These are phyloP conservation scores for Globisporangium irregulare DNA, from an alignment of 352 stramenopile species.

Conservation along the genomic window DNA sequence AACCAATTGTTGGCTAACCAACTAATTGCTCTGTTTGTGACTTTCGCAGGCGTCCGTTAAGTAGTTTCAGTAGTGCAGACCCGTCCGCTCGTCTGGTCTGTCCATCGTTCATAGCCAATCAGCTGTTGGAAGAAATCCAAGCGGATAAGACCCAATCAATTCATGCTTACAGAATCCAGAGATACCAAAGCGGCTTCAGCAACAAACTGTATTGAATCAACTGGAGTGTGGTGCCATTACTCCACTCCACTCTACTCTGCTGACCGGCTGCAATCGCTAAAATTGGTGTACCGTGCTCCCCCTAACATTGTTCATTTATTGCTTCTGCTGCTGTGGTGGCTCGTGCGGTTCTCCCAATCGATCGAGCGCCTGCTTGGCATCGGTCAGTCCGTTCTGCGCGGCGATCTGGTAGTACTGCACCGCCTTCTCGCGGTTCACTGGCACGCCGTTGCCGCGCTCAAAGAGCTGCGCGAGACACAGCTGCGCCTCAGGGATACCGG, in stretches of 20 bases:
- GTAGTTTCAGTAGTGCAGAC: conserved; percentile 11
- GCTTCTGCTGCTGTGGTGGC: conserved; percentile 16
- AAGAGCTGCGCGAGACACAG: conserved; percentile 78
- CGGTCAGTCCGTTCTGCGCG: conserved; percentile 46
- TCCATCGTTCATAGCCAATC: not conserved
- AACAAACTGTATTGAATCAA: not conserved
- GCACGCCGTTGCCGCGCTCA: conserved; percentile 53
- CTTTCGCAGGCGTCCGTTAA: conserved; percentile 14
- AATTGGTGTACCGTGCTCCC: not conserved
- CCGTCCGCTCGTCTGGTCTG: not conserved
- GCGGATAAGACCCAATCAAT: conserved; percentile 2
- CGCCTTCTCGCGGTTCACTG: conserved; percentile 50
- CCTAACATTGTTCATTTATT: not conserved
- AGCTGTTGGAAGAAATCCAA: not conserved
- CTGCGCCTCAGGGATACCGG: conserved; percentile 58
- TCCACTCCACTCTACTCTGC: not conserved
- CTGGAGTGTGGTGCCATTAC: not conserved
- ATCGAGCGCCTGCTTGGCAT: conserved; percentile 50
- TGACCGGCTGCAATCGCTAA: not conserved
- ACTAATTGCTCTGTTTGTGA: not conserved
- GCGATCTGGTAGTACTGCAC: conserved; percentile 77
- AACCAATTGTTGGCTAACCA: not conserved
- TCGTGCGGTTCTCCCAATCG: conserved; percentile 46
- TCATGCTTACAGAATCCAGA: not conserved
- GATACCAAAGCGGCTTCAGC: not conserved